These are phyloP conservation scores for Syzygium jambos DNA, from an alignment of 345 rosid genomes.

Conservation along the genomic window DNA sequence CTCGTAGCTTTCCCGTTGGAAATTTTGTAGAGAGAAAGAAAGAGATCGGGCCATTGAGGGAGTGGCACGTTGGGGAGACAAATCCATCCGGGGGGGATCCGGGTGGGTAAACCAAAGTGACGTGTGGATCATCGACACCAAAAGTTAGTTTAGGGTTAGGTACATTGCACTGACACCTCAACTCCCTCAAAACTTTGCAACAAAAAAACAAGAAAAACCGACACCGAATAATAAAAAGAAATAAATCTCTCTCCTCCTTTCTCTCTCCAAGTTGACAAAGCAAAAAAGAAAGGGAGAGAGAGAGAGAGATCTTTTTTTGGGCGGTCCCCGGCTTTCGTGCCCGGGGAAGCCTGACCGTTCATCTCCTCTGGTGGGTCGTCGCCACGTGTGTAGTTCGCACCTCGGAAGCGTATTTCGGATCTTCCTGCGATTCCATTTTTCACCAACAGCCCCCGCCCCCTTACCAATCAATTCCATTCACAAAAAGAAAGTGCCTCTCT, in stretches of 20 bases:
- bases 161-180: not conserved
- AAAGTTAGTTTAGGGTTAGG: not conserved
- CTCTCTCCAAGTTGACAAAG: not conserved
- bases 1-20: not conserved
- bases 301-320: not conserved
- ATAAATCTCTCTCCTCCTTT: not conserved
- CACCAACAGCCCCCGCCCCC: not conserved
- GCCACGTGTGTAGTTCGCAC: not conserved
- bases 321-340: not conserved
- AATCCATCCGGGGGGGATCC: not conserved
- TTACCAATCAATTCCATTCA: too few relatives aligned
- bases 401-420: not conserved
- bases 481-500: too few relatives aligned
- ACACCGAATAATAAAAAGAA: too few relatives aligned
- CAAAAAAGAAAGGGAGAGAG: not conserved
- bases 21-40: not conserved
- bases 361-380: not conserved
- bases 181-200: not conserved
- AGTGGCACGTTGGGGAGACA: not conserved
- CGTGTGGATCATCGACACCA: not conserved
- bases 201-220: too few relatives aligned
- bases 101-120: not conserved
- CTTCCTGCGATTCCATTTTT: not conserved
- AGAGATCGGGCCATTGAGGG: not conserved
- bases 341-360: not conserved